Evolutionary conservation across 1,284 basidiomycete species (phyloP), one percentile per base, ranked within the genome.

Genomic region (Phellopilus nigrolimitatus): DNA sequence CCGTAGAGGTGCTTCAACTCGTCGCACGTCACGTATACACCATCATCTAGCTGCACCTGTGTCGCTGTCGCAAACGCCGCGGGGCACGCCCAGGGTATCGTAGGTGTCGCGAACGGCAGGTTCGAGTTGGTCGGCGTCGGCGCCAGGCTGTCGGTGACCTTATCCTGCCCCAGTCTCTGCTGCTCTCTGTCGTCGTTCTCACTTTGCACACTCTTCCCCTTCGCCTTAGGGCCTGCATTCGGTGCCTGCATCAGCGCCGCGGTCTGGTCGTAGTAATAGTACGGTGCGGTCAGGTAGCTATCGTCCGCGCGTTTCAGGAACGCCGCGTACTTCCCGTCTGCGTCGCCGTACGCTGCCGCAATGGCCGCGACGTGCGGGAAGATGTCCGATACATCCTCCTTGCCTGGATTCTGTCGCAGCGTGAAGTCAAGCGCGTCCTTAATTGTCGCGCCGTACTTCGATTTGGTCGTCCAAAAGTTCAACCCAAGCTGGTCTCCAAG

Each of bases 311-410:
- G 56, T 44, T 60, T 56, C 39, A 81, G 60, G 60, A 72, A 82
- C 13, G 65, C 58, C 2, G 64, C 63, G 61, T 83, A 84, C 58
- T 70, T 76, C 25, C 76, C 76, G 25, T 64, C 62, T 4, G 75
- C 71, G 58, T 82, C 80, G 13, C 80, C 80, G 59, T 81, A 84
- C 0, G 70, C 77, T 6, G 76, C 74, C 2, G 72, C 69, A 24
- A 73, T 67, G 0, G 78, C 68, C 34, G 76, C 78, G 43, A 83
- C 75, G 56, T 77, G 78, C 9, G 78, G 78, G 38, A 70, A 64
- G 44, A 77, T 59, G 56, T 79, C 75, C 7, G 62, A 58, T 15
- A 68, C 57, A 50, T 74, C 68, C 58, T 80, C 78, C 22, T 60
- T 61, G 47, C 69, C 69, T 0, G 79, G 73, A 46, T 72, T 61